Conservation (phyloP, 1,139 yeast species). For the Suhomyces chickasaworum region DNA sequence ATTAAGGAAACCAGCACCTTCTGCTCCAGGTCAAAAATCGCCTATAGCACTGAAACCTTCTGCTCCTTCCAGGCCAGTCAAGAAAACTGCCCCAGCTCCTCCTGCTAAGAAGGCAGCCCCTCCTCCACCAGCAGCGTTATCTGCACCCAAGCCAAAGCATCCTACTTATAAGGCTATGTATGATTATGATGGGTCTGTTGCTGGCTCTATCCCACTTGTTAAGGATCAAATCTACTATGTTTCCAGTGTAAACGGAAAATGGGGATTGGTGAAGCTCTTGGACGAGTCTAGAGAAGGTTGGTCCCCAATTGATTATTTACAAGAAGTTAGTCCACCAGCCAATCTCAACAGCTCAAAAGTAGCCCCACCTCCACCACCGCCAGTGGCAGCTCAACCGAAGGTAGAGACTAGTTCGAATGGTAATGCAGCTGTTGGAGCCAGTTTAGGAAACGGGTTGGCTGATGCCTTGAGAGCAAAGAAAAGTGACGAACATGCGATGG, state of each 20-base stretch:
- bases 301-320: constrained; percentile 93
- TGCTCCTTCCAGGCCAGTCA: constrained; percentile 30
- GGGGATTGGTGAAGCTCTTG: constrained; percentile 84
- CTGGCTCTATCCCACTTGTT: constrained; percentile 73
- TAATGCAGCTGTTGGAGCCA: constrained; percentile 11
- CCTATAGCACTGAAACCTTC: constrained; percentile 16
- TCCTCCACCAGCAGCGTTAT: constrained; percentile 55
- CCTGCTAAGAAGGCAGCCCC: constrained; percentile 35
- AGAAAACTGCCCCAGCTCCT: constrained; percentile 43
- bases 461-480: constrained; percentile 72
- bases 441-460: constrained; percentile 68
- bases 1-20: constrained; percentile 12
- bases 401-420: constrained; percentile 20
- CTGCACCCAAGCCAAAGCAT: constrained; percentile 58
- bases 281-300: constrained; percentile 88
- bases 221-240: constrained; percentile 78
- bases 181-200: constrained; percentile 86
- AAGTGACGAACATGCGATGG: constrained; percentile 64
- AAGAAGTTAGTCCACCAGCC: constrained; percentile 56
- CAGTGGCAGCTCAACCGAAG: constrained; percentile 18
- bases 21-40: constrained; percentile 12
- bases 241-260: constrained; percentile 71
- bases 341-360: constrained; percentile 23
- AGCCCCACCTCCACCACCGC: constrained; percentile 39
- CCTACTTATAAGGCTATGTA: constrained; percentile 87